phyloP scores from a whole-genome alignment of 2,329 filamentous ascomycete species.

The Penicillium sp. region DNA sequence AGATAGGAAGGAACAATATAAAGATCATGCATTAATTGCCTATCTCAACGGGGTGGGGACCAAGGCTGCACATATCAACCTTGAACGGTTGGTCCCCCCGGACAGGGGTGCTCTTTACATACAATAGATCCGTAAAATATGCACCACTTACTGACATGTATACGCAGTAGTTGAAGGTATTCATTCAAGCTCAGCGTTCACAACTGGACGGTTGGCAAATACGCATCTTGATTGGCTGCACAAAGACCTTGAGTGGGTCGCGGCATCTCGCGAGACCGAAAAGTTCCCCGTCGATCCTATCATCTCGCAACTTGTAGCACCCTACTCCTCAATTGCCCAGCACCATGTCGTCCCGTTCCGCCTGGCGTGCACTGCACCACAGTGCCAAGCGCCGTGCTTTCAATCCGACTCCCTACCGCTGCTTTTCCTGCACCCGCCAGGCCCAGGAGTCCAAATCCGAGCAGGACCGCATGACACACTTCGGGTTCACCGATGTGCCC shows the following conservation, averaged over 20 bases:
- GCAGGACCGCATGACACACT: conserved; percentile 68
- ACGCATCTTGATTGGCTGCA: conserved; percentile 13
- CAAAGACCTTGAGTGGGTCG: conserved; percentile 10
- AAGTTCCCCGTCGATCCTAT: conserved; percentile 15
- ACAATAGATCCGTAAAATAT: conserved; percentile 1
- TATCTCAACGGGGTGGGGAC: too few relatives aligned
- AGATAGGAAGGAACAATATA: neutral
- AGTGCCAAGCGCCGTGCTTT: conserved; percentile 29
- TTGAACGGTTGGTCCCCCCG: too few relatives aligned
- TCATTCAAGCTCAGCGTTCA: neutral
- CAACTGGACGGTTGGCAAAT: conserved; percentile 4
- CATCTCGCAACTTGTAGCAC: conserved; percentile 3
- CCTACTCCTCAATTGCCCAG: conserved; percentile 1
- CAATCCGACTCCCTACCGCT: conserved; percentile 39
- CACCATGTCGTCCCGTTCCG: conserved; percentile 32
- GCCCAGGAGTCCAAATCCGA: conserved; percentile 37
- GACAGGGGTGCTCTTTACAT: neutral
- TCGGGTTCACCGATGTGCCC: conserved; percentile 80
- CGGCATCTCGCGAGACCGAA: conserved; percentile 11
- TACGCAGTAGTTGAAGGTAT: neutral
- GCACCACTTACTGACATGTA: neutral
- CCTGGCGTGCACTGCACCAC: conserved; percentile 36
- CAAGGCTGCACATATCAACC: too few relatives aligned
- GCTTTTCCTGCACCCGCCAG: conserved; percentile 48
- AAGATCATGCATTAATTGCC: too few relatives aligned